Percentiles rank a stretch among this genome's conserved stretches.
phyloP scores from a whole-genome alignment of 441 rosid genomes.

The Pelargonium exstipulatum region DNA sequence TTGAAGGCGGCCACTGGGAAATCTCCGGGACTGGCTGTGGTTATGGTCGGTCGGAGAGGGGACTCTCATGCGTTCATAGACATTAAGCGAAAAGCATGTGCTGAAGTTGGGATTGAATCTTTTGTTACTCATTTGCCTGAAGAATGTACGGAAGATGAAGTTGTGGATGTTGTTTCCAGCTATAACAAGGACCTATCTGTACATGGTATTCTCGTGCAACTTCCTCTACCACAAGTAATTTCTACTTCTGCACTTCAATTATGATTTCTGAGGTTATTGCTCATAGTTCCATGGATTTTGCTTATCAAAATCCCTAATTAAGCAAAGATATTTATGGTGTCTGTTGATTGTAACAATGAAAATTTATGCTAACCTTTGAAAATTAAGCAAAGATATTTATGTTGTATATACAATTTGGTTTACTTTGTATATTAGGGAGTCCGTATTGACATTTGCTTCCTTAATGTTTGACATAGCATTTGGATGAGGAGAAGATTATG shows the following conservation, averaged over 20 bases:
- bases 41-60: conserved; percentile 28
- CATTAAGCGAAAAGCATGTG: conserved; percentile 28
- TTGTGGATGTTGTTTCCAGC: conserved; percentile 20
- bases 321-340: neutral
- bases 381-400: no score
- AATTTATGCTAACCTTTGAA: neutral
- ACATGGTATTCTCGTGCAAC: conserved; percentile 34
- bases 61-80: conserved; percentile 24
- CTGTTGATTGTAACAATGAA: neutral
- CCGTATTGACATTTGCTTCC: neutral
- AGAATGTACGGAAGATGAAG: conserved; percentile 24
- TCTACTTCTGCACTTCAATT: conserved; percentile 13
- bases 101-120: conserved; percentile 24
- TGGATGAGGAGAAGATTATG: conserved; percentile 26
- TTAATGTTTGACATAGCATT: conserved; percentile 20
- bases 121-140: conserved; percentile 16
- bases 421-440: neutral
- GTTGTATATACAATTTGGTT: conserved; percentile 6
- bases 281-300: neutral
- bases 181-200: conserved; percentile 25
- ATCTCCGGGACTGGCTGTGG: conserved; percentile 25
- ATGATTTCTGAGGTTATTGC: neutral
- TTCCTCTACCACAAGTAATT: conserved; percentile 36
- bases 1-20: conserved; percentile 26
- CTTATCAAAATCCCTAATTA: neutral